Percentiles rank a stretch among this genome's conserved stretches.
Evolutionary conservation across 2,329 filamentous ascomycete species (phyloP).

Genomic region (Trichoderma sp.): DNA sequence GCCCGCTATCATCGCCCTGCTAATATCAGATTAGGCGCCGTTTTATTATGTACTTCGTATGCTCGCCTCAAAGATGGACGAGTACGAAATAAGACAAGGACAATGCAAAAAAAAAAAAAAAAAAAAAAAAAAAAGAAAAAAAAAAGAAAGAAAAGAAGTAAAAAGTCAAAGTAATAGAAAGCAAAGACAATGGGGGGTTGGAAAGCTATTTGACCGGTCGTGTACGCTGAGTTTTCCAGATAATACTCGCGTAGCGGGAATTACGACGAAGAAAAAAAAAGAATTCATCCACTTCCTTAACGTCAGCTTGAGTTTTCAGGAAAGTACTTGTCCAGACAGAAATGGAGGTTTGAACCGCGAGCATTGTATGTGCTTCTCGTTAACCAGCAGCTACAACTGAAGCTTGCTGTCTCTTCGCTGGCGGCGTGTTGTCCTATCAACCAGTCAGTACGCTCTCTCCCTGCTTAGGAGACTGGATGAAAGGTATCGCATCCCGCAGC

Average conservation of each 20-base stretch:
- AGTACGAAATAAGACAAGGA: slow-evolving; percentile 4
- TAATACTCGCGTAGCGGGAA: not conserved
- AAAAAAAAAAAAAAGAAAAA: not conserved
- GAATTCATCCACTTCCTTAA: slow-evolving; percentile 28
- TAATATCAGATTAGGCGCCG: slow-evolving; percentile 23
- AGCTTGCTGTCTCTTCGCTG: slow-evolving; percentile 46
- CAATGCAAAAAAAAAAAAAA: not conserved
- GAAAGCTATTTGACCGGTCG: not conserved
- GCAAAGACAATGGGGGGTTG: not conserved
- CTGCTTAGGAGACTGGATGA: not conserved
- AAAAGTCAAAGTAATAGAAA: not conserved
- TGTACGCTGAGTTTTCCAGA: slow-evolving; percentile 2
- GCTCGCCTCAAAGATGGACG: not conserved
- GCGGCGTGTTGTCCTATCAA: slow-evolving; percentile 40
- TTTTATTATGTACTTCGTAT: slow-evolving; percentile 21
- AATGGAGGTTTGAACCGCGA: not conserved
- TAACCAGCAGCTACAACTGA: slow-evolving; percentile 46
- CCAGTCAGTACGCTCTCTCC: slow-evolving; percentile 33
- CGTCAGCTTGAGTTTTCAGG: slow-evolving; percentile 30
- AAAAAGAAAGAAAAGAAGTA: not conserved
- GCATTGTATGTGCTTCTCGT: slow-evolving; percentile 20
- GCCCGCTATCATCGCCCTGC: slow-evolving; percentile 16
- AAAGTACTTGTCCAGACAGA: slow-evolving; percentile 25
- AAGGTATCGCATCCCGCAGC: slow-evolving; percentile 21
- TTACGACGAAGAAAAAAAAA: slow-evolving; percentile 11